phyloP scores from a whole-genome alignment of 495 filamentous ascomycete genomes.

The Penicillium subrubescens region DNA sequence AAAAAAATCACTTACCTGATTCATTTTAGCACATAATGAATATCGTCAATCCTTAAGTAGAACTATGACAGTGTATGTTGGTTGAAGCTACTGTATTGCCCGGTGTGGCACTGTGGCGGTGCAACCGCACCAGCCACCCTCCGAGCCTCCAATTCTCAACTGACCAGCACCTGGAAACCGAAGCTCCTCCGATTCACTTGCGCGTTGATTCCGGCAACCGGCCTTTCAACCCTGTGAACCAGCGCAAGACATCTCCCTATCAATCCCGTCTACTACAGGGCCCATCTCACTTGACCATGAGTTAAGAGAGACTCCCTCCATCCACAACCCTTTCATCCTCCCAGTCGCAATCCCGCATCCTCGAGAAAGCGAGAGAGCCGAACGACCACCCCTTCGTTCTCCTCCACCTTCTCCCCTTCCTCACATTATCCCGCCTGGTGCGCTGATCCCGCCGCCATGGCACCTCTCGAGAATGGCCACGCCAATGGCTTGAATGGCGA shows the following conservation, averaged over 20 bases:
- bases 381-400: background rate
- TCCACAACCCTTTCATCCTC: conserved; percentile 15
- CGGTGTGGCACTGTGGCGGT: conserved; percentile 28
- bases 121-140: conserved; percentile 24
- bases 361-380: background rate
- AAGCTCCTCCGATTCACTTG: conserved; percentile 24
- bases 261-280: conserved; percentile 13
- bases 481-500: conserved; percentile 52
- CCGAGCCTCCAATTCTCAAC: conserved; percentile 26
- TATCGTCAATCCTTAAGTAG: too few species aligned
- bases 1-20: too few species aligned
- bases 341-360: conserved; percentile 20
- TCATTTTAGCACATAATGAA: too few species aligned
- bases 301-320: conserved; percentile 26
- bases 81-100: background rate
- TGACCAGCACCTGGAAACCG: conserved; percentile 16
- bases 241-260: background rate
- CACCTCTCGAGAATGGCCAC: conserved; percentile 55
- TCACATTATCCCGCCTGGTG: background rate
- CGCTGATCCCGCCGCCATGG: conserved; percentile 45
- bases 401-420: background rate
- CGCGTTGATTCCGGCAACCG: conserved; percentile 17
- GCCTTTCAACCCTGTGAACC: conserved; percentile 13
- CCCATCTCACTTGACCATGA: conserved; percentile 37
- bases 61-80: background rate